A percentile compares a stretch with the other conserved stretches of the same genome.
Conservation (phyloP, 768 basidiomycete genomes). For the Termitomyces sp. region DNA sequence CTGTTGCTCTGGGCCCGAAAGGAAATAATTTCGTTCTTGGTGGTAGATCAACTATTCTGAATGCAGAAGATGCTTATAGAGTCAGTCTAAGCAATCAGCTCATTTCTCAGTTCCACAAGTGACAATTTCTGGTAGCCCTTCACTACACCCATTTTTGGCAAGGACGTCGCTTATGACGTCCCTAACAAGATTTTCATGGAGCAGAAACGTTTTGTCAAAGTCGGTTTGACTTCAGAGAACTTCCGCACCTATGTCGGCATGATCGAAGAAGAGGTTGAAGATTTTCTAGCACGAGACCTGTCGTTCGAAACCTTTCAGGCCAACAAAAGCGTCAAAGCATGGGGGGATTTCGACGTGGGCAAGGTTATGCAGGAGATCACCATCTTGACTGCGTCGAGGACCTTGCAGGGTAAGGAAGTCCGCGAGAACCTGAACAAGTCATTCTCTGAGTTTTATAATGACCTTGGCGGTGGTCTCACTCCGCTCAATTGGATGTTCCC, state of each 20-base stretch:
- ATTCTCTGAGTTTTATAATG: slow-evolving; percentile 80
- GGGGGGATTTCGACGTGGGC: slow-evolving; percentile 73
- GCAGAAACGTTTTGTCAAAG: slow-evolving; percentile 97
- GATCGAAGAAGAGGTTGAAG: slow-evolving; percentile 70
- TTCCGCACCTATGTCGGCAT: slow-evolving; percentile 82
- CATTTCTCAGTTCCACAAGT: not conserved
- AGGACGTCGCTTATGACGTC: slow-evolving; percentile 95
- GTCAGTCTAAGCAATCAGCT: slow-evolving; percentile 33
- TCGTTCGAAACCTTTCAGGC: slow-evolving; percentile 56
- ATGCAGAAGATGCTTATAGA: slow-evolving; percentile 96
- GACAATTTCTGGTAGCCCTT: slow-evolving; percentile 50
- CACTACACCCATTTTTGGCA: slow-evolving; percentile 94
- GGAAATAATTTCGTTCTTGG: slow-evolving; percentile 95
- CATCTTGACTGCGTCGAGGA: slow-evolving; percentile 90
- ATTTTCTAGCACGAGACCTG: slow-evolving; percentile 63
- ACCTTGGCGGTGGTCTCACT: slow-evolving; percentile 94
- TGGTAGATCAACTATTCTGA: slow-evolving; percentile 87
- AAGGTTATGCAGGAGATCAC: slow-evolving; percentile 81
- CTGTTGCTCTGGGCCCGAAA: slow-evolving; percentile 84
- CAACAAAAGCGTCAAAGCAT: slow-evolving; percentile 65
- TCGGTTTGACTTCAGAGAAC: slow-evolving; percentile 89
- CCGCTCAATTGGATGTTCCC: slow-evolving; percentile 96
- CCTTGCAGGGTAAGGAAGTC: slow-evolving; percentile 91
- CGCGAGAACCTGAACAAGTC: slow-evolving; percentile 70
- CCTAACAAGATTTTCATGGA: slow-evolving; percentile 98